Evolutionary conservation across 139 green algal genomes (phyloP).

Genomic region (Eudorina sp.): DNA sequence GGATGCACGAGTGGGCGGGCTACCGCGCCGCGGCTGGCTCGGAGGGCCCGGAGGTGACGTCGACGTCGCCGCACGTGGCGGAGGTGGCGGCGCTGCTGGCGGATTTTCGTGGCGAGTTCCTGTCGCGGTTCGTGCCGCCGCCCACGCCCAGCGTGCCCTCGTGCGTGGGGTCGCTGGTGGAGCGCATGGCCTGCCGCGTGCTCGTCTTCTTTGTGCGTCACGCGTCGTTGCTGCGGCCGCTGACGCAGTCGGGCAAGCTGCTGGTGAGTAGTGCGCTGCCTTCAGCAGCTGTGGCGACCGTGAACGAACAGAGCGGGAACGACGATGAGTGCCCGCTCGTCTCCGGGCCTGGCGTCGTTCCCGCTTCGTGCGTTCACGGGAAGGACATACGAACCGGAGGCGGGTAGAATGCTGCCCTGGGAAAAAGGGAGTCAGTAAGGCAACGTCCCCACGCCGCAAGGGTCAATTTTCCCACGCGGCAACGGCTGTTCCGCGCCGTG

Average conservation of each 20-base stretch:
- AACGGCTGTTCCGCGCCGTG: too few relatives aligned
- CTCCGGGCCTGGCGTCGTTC: too few relatives aligned
- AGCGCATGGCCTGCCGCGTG: constrained; percentile 85
- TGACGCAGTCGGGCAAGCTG: constrained; percentile 70
- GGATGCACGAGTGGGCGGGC: constrained; percentile 44
- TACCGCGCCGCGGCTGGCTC: not conserved
- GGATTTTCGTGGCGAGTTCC: constrained; percentile 77
- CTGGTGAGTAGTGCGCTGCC: constrained; percentile 11
- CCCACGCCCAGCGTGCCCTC: constrained; percentile 65
- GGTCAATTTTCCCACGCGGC: too few relatives aligned
- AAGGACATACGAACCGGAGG: too few relatives aligned
- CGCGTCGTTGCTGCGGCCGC: constrained; percentile 84
- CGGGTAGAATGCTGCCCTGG: too few relatives aligned
- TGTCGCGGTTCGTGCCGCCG: constrained; percentile 70
- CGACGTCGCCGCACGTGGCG: constrained; percentile 80
- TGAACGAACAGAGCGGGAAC: too few relatives aligned
- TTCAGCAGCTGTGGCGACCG: too few relatives aligned
- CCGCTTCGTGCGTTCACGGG: too few relatives aligned
- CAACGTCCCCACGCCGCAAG: too few relatives aligned
- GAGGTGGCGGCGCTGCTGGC: constrained; percentile 73
- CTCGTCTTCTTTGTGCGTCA: constrained; percentile 94
- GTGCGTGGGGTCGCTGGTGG: constrained; percentile 71
- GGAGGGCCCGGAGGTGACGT: constrained; percentile 43
- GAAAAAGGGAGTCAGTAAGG: too few relatives aligned
- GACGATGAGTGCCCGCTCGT: too few relatives aligned